These are phyloP conservation scores for Suillus fuscotomentosus DNA, from an alignment of 768 basidiomycete genomes.

Conservation along the genomic window DNA sequence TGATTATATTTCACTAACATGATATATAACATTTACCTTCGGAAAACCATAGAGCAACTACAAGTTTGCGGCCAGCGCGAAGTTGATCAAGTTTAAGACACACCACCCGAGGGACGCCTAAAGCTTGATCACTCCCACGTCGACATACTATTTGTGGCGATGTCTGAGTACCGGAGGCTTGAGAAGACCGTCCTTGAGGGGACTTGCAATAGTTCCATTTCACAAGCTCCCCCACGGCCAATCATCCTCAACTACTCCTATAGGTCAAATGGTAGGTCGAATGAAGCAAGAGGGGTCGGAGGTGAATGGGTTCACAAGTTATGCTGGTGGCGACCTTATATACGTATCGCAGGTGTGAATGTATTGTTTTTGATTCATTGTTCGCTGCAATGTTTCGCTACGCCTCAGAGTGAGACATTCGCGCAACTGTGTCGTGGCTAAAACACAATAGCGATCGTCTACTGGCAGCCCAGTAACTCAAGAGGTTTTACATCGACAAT, in stretches of 20 bases:
- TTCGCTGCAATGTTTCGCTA: neutral
- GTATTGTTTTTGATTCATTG: neutral
- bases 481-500: neutral
- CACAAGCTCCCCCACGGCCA: neutral
- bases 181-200: neutral
- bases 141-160: neutral
- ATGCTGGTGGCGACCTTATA: neutral
- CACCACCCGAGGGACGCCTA: neutral
- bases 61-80: neutral
- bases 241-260: neutral
- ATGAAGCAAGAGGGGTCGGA: neutral
- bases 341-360: neutral
- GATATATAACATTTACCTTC: neutral
- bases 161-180: neutral
- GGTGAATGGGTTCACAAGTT: neutral
- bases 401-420: neutral
- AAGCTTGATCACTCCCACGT: neutral
- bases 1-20: neutral
- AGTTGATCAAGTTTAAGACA: neutral
- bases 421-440: neutral
- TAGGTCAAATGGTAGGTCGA: neutral
- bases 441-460: neutral
- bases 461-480: neutral
- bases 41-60: neutral
- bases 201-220: neutral